These are phyloP conservation scores for Acorus gramineus DNA, from an alignment of 106 monocot genomes.

Conservation along the genomic window DNA sequence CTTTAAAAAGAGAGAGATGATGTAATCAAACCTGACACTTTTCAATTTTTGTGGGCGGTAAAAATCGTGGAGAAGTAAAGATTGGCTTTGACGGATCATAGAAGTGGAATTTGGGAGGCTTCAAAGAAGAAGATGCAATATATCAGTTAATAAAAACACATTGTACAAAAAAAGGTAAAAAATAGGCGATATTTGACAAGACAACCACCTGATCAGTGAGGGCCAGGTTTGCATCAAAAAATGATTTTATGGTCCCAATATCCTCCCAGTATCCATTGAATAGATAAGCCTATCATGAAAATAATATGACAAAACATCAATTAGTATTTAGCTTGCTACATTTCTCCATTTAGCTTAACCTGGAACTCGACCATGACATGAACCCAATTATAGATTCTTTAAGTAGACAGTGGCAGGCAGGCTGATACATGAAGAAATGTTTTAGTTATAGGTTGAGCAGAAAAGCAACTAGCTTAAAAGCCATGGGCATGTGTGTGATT, in stretches of 20 bases:
- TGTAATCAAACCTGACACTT: too few species aligned
- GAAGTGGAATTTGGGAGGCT: slow-evolving; percentile 50
- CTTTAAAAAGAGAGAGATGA: neutral
- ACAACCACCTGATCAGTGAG: slow-evolving; percentile 48
- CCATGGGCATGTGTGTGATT: too few species aligned
- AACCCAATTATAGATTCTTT: too few species aligned
- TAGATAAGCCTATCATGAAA: slow-evolving; percentile 41
- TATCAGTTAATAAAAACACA: slow-evolving; percentile 1
- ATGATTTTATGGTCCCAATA: slow-evolving; percentile 71
- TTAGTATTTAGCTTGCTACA: neutral
- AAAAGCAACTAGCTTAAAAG: too few species aligned
- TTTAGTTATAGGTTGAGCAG: too few species aligned
- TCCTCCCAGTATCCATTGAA: slow-evolving; percentile 75
- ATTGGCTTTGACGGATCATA: slow-evolving; percentile 50
- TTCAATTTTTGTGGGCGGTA: slow-evolving; percentile 43
- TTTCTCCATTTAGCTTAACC: too few species aligned
- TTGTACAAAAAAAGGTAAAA: neutral
- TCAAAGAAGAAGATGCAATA: slow-evolving; percentile 5
- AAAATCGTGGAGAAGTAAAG: slow-evolving; percentile 44
- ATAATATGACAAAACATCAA: neutral
- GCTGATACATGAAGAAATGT: too few species aligned
- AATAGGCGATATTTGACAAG: too few species aligned
- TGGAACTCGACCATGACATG: too few species aligned
- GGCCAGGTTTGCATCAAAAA: slow-evolving; percentile 66
- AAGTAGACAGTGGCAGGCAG: too few species aligned